Percentiles rank a stretch among this genome's conserved stretches.
phyloP scores from a whole-genome alignment of 2,329 filamentous ascomycete species.

The Capronia americana region DNA sequence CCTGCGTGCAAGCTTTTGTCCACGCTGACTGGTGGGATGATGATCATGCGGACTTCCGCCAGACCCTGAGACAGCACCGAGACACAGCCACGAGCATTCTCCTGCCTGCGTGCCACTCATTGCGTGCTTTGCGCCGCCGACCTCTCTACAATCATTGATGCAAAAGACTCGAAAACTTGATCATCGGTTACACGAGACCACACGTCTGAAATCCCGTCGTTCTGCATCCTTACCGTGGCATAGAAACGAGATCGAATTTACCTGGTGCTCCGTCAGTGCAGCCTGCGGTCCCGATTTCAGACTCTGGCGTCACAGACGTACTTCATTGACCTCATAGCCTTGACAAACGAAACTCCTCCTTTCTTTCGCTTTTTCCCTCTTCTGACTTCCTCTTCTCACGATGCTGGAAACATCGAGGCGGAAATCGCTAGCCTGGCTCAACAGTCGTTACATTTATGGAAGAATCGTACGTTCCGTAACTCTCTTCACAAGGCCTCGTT shows the following conservation, averaged over 20 bases:
- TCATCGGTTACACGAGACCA: constrained; percentile 6
- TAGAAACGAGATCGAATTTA: constrained; percentile 8
- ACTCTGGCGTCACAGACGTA: constrained; percentile 30
- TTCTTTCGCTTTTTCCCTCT: constrained; percentile 36
- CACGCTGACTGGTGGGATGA: constrained; percentile 12
- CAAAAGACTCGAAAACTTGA: neutral
- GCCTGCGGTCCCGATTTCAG: constrained; percentile 18
- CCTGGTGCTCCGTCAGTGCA: constrained; percentile 13
- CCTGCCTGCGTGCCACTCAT: neutral
- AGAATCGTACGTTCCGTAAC: constrained; percentile 38
- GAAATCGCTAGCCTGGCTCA: constrained; percentile 53
- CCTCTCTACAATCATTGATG: neutral
- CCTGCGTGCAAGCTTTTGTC: neutral
- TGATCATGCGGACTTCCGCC: constrained; percentile 23
- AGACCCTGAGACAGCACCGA: constrained; percentile 10
- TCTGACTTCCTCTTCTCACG: constrained; percentile 33
- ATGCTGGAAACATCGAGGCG: constrained; percentile 52
- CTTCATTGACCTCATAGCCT: constrained; percentile 28
- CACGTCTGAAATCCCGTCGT: neutral
- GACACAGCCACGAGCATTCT: neutral
- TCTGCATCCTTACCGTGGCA: neutral
- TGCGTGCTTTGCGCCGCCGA: neutral
- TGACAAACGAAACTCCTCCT: constrained; percentile 1
- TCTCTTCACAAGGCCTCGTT: constrained; percentile 5
- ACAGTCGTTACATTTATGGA: constrained; percentile 53